Conservation (phyloP, 1,284 basidiomycete species). For the Thecaphora frezii region DNA sequence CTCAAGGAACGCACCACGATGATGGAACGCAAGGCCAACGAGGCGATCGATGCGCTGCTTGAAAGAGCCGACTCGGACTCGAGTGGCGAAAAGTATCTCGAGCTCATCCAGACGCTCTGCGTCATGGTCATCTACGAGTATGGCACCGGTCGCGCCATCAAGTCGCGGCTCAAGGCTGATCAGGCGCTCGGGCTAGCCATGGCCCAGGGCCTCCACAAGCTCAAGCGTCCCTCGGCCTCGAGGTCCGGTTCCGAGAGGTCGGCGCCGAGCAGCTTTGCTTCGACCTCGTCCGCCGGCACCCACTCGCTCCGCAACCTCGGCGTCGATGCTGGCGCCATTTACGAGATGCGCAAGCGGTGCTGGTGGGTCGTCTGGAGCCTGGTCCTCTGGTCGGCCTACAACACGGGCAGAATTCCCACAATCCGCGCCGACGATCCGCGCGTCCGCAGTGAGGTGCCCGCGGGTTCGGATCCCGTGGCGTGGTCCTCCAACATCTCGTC, state of each 20-base stretch:
- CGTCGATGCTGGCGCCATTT: constrained; percentile 29
- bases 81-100: constrained; percentile 32
- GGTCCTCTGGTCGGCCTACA: constrained; percentile 49
- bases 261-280: constrained; percentile 30
- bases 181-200: constrained; percentile 52
- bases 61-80: constrained; percentile 34
- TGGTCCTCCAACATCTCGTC: constrained; percentile 45
- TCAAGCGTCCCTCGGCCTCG: constrained; percentile 6
- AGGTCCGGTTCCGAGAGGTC: neutral
- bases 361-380: constrained; percentile 54
- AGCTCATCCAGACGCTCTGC: constrained; percentile 46
- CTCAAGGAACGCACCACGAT: constrained; percentile 28
- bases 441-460: constrained; percentile 48
- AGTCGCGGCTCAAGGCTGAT: constrained; percentile 51
- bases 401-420: constrained; percentile 48
- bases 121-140: constrained; percentile 51
- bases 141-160: constrained; percentile 48
- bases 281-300: constrained; percentile 10
- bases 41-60: constrained; percentile 42
- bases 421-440: constrained; percentile 52
- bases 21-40: constrained; percentile 40
- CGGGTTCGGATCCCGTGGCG: constrained; percentile 17
- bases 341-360: constrained; percentile 50
- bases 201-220: constrained; percentile 48
- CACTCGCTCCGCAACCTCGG: constrained; percentile 28